Evolutionary conservation across 441 rosid genomes (phyloP), one percentile per base, ranked within the genome.

Genomic region (Breynia disticha): DNA sequence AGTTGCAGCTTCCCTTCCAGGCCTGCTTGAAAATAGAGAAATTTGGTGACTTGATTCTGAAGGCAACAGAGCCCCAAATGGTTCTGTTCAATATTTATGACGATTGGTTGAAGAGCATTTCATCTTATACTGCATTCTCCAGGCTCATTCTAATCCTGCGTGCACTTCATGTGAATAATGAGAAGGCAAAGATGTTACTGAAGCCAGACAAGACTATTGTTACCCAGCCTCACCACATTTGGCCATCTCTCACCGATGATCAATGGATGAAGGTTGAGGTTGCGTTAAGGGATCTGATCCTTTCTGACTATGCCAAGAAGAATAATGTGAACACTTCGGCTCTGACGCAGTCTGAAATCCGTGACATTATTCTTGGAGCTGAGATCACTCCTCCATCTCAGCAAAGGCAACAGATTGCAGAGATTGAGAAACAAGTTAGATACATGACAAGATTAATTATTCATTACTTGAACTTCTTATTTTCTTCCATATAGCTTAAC

Each of bases 261-360:
- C 97, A 93, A 50, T 93, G 99, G 97, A 86, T 86, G 96, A 93
- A 94, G 82, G 96, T 94, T 48, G 97, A 90, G 85, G 97, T 94
- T 65, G 96, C 97, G 28, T 72, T 94, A 24, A 76, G 95, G 70
- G 99, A 94, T 79, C 86, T 90, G 46, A 94, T 94, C 57, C 88
- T 90, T 47, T 90, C 95, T 1, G 99, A 90, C 68, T 94, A 90
- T 61, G 97, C 99, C 16, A 94, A 90, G 88, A 94, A 94, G 81
- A 94, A 94, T 76, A 94, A 90, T 59, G 99, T 94, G 65, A 94
- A 94, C 62, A 94, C 95, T 2, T 94, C 99, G 21, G 99, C 97
- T 28, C 60, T 94, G 47, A 94, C 99, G 47, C 99, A 94, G 54
- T 94, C 99, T 47, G 99, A 94, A 79, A 94, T 94, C 50, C 87